Conservation (phyloP, 2,329 filamentous ascomycete species). For the Myotisia sp. region DNA sequence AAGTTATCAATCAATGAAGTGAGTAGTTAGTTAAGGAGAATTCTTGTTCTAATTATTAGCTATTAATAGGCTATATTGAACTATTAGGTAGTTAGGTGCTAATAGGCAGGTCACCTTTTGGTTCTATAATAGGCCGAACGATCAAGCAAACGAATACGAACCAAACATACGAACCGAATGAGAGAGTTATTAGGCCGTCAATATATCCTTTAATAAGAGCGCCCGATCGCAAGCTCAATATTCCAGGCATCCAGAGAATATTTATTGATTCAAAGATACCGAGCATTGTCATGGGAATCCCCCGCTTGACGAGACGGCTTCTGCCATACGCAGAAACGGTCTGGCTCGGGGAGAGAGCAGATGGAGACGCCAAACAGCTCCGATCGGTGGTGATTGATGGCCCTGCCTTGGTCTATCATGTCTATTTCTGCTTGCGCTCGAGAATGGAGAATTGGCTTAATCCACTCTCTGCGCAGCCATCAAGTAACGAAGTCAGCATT, state of each 20-base stretch:
- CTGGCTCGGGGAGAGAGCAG: slow-evolving; percentile 21
- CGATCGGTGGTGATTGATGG: slow-evolving; percentile 53
- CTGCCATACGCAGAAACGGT: slow-evolving; percentile 37
- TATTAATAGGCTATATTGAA: no score
- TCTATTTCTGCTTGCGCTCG: slow-evolving; percentile 45
- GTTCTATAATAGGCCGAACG: no score
- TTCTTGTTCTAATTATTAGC: no score
- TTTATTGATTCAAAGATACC: slow-evolving; percentile 14
- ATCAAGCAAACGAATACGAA: no score
- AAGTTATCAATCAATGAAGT: no score
- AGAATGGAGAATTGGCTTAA: slow-evolving; percentile 27
- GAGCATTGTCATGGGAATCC: slow-evolving; percentile 58
- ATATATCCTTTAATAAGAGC: no score
- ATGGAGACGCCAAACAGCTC: slow-evolving; percentile 10
- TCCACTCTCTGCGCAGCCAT: slow-evolving; percentile 41
- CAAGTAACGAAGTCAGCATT: slow-evolving; percentile 49
- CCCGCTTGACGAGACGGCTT: slow-evolving; percentile 40
- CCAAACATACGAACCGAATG: no score
- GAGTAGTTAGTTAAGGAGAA: no score
- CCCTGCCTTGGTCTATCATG: slow-evolving; percentile 60
- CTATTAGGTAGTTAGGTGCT: no score
- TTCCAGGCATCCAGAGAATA: neutral
- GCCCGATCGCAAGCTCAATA: no score
- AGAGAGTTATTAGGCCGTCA: no score
- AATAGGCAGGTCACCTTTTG: no score